Evolutionary conservation across 257 asterid genomes (phyloP).

Genomic region (Penstemon eatonii): DNA sequence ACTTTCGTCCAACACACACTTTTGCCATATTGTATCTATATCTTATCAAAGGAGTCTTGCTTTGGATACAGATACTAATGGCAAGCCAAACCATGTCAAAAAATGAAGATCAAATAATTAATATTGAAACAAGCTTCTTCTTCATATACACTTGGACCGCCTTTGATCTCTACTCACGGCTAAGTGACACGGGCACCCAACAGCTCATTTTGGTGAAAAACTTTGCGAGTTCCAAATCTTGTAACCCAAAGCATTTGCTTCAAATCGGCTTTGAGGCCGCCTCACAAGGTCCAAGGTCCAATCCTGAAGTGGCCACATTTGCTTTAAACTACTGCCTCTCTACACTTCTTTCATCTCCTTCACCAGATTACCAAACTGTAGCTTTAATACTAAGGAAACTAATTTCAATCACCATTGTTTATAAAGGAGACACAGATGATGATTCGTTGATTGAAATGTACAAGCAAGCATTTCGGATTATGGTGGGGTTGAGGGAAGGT

Average conservation of each 20-base stretch:
- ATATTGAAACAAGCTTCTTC: slow-evolving; percentile 57
- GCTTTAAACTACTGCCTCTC: slow-evolving; percentile 72
- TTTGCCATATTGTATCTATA: too few relatives aligned
- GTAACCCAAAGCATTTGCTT: slow-evolving; percentile 66
- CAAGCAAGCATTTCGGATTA: slow-evolving; percentile 73
- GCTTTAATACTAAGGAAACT: slow-evolving; percentile 72
- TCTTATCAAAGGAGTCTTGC: too few relatives aligned
- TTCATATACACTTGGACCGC: slow-evolving; percentile 85
- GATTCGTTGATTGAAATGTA: slow-evolving; percentile 59
- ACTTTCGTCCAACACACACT: too few relatives aligned
- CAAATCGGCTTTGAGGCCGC: slow-evolving; percentile 86
- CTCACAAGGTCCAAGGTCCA: slow-evolving; percentile 71
- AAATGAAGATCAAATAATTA: slow-evolving; percentile 36
- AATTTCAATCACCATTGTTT: slow-evolving; percentile 46
- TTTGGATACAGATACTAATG: slow-evolving; percentile 58
- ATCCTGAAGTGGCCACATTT: slow-evolving; percentile 71
- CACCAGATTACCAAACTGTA: slow-evolving; percentile 72
- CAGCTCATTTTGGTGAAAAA: slow-evolving; percentile 68
- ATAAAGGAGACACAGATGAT: slow-evolving; percentile 54
- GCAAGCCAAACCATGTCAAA: slow-evolving; percentile 40
- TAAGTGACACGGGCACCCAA: slow-evolving; percentile 57
- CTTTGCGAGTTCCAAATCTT: slow-evolving; percentile 59
- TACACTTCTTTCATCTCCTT: slow-evolving; percentile 61
- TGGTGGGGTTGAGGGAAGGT: slow-evolving; percentile 93
- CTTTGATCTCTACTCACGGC: slow-evolving; percentile 69